These are phyloP conservation scores for Calamus simplicifolius DNA, from an alignment of 176 grass and related monocot genomes.

Conservation along the genomic window DNA sequence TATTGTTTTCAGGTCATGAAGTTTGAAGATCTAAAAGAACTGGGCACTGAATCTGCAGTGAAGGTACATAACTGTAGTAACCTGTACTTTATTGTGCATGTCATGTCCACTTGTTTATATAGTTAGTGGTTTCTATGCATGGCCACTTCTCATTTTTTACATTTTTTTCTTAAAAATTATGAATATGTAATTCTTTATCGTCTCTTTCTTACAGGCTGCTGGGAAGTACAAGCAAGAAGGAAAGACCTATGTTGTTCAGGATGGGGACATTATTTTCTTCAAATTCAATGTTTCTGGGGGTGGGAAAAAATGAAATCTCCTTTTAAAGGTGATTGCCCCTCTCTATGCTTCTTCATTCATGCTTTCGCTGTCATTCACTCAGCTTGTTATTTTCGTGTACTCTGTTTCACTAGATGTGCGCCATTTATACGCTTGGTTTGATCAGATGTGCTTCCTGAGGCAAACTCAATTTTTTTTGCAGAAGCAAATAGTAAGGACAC, in stretches of 20 bases:
- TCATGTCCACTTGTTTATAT: slow-evolving; percentile 6
- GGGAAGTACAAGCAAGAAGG: slow-evolving; percentile 96
- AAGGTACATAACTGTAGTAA: slow-evolving; percentile 39
- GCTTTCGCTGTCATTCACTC: too few relatives aligned
- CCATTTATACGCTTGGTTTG: too few relatives aligned
- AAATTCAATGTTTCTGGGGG: slow-evolving; percentile 97
- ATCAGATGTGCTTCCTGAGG: too few relatives aligned
- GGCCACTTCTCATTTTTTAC: too few relatives aligned
- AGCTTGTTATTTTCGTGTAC: too few relatives aligned
- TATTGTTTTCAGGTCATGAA: slow-evolving; percentile 79
- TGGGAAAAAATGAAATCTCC: slow-evolving; percentile 68
- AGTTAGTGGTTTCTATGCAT: too few relatives aligned
- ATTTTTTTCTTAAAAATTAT: too few relatives aligned
- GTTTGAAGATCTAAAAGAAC: slow-evolving; percentile 93
- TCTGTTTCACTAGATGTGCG: too few relatives aligned
- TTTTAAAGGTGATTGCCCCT: background rate
- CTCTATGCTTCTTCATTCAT: too few relatives aligned
- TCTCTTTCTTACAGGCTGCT: slow-evolving; percentile 48
- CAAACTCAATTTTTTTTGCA: too few relatives aligned
- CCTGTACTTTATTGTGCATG: background rate
- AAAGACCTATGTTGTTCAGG: slow-evolving; percentile 96
- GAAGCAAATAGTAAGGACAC: too few relatives aligned
- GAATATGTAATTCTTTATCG: background rate
- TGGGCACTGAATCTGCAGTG: slow-evolving; percentile 74
- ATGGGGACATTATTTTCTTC: slow-evolving; percentile 94